Conservation (phyloP, 495 filamentous ascomycete species). For the Chaetomium cochliodes region DNA sequence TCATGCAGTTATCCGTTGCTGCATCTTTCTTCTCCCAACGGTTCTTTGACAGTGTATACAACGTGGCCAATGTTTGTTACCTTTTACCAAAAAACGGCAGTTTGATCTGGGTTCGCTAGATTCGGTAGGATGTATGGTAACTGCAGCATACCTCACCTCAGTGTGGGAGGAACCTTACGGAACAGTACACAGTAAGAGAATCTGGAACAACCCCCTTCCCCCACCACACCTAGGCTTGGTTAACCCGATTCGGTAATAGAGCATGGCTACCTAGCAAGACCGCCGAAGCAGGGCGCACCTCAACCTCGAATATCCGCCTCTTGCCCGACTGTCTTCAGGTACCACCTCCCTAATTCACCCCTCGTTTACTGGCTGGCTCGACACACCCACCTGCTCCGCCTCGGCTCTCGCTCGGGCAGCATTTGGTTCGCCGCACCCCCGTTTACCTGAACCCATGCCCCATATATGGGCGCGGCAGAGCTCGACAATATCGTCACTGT, state of each 20-base stretch:
- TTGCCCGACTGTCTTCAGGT: neutral
- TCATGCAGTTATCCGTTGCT: conserved; percentile 5
- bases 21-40: neutral
- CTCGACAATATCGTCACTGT: conserved; percentile 17
- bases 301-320: conserved; percentile 23
- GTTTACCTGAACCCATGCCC: conserved; percentile 24
- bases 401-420: neutral
- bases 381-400: neutral
- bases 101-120: too few species aligned
- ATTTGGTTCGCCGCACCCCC: conserved; percentile 1
- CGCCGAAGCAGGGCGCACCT: conserved; percentile 12
- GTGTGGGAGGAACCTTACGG: too few species aligned
- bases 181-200: too few species aligned
- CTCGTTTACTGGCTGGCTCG: neutral
- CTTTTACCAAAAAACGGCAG: too few species aligned
- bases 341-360: neutral
- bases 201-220: too few species aligned
- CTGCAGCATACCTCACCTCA: too few species aligned
- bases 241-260: neutral
- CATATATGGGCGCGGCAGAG: conserved; percentile 31
- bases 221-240: neutral
- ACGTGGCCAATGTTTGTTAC: neutral
- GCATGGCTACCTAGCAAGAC: neutral
- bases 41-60: neutral
- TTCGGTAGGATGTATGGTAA: too few species aligned